Base-by-base conservation (phyloP, 306 rosid genomes). In the Fagus crenata region DNA sequence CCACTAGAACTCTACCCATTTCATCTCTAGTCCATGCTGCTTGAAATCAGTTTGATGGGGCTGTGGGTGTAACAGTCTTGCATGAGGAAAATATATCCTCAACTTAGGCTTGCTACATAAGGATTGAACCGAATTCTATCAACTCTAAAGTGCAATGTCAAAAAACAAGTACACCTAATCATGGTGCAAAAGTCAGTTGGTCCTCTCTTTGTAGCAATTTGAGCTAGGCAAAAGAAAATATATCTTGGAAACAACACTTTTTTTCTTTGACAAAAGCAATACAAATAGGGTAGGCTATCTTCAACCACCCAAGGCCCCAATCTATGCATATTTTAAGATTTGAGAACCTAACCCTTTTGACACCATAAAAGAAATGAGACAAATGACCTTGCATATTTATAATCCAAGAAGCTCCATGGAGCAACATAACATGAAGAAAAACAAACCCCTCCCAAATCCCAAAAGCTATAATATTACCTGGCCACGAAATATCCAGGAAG, bases 341-440 rank as follows among this genome's bases (percentile, higher is more conserved):
- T 36, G 49, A 18, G 4, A 42, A 31, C 40, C 49, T 58, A 51
- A 35, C 39, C 7, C 32, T 39, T 22, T n/a, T 6, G 41, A 41
- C 42, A 42, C 39, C 28, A 6, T 3, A 68, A 18, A 56, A 69
- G 40, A 13, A 73, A 46, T 46, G 32, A 18, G 5, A 46, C 22
- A 75, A 71, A 72, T 51, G 82, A 49, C 37, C 54, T 51, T 49
- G 22, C 40, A 15, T 80, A 49, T 84, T 77, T 77, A 77, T 68
- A 36, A 58, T n/a, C 42, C 40, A 61, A 61, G 12, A 76, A 77
- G 69, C 61, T 72, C 75, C 72, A 59, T 37, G 54, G 3, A 49
- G 80, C 74, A 80, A 84, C 77, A 15, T 31, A 59, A 73, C 82
- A 77, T 6, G 4, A 46, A 80, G 77, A 68, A 81, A 81, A 84